Conservation (phyloP, 1,284 basidiomycete genomes). For the Xerocomus nothofagi region DNA sequence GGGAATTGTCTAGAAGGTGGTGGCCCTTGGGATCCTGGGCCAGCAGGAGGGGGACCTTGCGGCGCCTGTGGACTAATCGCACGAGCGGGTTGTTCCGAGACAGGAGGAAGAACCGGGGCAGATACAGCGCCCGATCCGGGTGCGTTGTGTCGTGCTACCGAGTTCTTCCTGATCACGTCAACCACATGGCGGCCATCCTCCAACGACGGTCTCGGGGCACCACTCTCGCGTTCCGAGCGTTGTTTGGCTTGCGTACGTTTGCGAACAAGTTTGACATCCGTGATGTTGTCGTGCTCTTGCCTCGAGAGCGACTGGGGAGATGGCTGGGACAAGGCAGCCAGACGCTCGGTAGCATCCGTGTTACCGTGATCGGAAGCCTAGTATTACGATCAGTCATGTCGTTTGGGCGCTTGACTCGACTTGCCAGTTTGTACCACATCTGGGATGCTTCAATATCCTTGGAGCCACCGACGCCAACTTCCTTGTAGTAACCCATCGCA, state of each 20-base stretch:
- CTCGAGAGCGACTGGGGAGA: conserved; percentile 66
- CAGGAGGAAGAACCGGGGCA: conserved; percentile 6
- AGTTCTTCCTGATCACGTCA: conserved; percentile 44
- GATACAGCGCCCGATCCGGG: conserved; percentile 4
- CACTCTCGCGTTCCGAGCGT: conserved; percentile 52
- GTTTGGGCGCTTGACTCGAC: conserved; percentile 19
- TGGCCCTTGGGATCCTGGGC: conserved; percentile 8
- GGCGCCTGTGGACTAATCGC: conserved; percentile 12
- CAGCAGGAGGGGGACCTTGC: conserved; percentile 1
- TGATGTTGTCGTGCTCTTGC: conserved; percentile 77
- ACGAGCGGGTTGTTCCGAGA: conserved; percentile 15
- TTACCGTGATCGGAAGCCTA: conserved; percentile 82
- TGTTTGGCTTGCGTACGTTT: conserved; percentile 81
- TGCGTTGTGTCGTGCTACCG: conserved; percentile 23
- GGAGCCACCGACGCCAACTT: conserved; percentile 74
- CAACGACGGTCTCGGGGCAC: conserved; percentile 22
- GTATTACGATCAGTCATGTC: conserved; percentile 2
- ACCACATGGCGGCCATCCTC: conserved; percentile 35
- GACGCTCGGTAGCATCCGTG: conserved; percentile 74
- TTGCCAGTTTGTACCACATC: conserved; percentile 69
- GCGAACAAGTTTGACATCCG: conserved; percentile 78
- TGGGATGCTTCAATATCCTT: conserved; percentile 65
- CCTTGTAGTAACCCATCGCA: conserved; percentile 91
- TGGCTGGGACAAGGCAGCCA: conserved; percentile 65
- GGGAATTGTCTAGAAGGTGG: conserved; percentile 27